Evolutionary conservation across 2,329 filamentous ascomycete species (phyloP), one percentile per base, ranked within the genome.

Genomic region (Daldinia sp.): DNA sequence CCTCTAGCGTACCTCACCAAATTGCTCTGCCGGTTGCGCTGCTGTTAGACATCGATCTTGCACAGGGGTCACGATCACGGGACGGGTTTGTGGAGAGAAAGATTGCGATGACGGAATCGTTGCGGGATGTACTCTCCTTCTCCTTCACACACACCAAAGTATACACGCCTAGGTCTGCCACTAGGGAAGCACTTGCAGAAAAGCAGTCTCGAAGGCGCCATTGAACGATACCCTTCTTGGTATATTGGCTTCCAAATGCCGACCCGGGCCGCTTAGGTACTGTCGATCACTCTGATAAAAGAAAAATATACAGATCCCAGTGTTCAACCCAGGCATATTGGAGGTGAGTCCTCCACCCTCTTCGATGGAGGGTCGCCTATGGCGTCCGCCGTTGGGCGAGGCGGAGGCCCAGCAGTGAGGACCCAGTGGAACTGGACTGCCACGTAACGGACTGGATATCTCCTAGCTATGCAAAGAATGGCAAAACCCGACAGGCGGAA

Each of bases 41-140:
- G 61, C 47, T 58, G 58, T 58, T 37, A 63, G 30, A 63, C 59
- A 59, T 59, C 50, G 65, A 68, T 68, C 65, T 68, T 51, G 39
- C 62, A 57, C 59, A 58, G 55, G 55, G 23, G 50, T 45, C 37
- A 21, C 34, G 58, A 64, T 64, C 64, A 64, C 64, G 51, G 51
- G 47, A 29, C 25, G 34, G n/a, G 23, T 39, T 25, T 39, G 30
- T 39, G 34, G 64, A 61, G 35, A 29, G 50, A 11, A 48, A 51
- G 45, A 21, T 29, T 32, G 15, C 35, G 21, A 64, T 64, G 61
- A 60, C 58, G 58, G 61, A 57, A 61, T 61, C 57, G 25, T 45
- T 37, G 39, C 43, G 47, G 41, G 43, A 48, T 25, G 32, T 50
- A 32, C 30, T 54, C 30, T 41, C 19, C 10, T 23, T 48, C 37